Base-by-base conservation (phyloP, 1,139 yeast species). In the Arxiozyma bovina region DNA sequence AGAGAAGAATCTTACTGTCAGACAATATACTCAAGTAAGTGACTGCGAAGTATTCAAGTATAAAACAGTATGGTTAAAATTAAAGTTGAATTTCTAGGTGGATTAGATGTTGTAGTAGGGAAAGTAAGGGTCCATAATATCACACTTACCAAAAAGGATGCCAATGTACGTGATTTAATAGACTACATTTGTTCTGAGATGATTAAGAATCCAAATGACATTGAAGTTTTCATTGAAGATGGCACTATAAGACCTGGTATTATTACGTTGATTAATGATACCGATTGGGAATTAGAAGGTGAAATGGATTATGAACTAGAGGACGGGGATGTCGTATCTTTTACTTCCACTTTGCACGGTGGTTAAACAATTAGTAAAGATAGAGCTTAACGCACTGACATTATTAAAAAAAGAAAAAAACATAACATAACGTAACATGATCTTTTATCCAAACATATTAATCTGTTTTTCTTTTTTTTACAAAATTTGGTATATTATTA, bases 221-320 rank as follows among this genome's bases (percentile, higher is more conserved):
- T 79, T 25, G 85, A 82, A 7, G 85, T 90, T 41, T 89, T 91
- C 66, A 76, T 91, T 17, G 96, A 88, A 62, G 93, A 89, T 62
- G 96, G 77, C 7, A 78, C 73, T 1, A 82, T 87, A 9, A 81
- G 98, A 53, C 96, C 98, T 0, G 99, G 99, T 1, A 89, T 93
- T 48, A 74, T 93, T 59, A 96, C 93, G 9, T 77, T 93, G 54
- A 85, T 93, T 60, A 93, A 93, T 65, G 99, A 93, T 66, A 84
- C 96, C 0, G 99, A 93, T 71, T 93, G 99, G 99, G 99, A 93
- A 66, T 73, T 93, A 38, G 96, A 90, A 67, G 98, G 91, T 15
- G 90, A 84, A 71, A 93, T 87, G 63, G 85, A 81, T 11, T 90
- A 90, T 63, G 81, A 77, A 20, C 70, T 93, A 22, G 87, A 87